These are phyloP conservation scores for Coemansia sp. DNA, from an alignment of 192 early-diverging fungal genomes.

Conservation along the genomic window DNA sequence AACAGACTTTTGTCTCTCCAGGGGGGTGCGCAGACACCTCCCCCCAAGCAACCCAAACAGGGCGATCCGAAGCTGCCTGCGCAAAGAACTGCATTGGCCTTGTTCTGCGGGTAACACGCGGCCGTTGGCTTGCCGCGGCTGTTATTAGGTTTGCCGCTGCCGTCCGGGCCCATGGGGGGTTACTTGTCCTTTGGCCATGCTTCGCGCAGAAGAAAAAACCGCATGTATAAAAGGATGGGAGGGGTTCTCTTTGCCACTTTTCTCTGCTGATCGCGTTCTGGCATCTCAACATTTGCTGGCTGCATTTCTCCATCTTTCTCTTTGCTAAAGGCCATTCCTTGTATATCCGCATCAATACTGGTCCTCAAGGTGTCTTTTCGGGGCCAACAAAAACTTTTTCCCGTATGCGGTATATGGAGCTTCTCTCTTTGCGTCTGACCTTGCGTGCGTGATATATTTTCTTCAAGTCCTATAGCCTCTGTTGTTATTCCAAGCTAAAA, in stretches of 20 bases:
- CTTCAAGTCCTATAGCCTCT: background rate
- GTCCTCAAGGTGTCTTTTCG: background rate
- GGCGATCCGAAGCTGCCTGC: constrained; percentile 20
- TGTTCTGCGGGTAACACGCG: constrained; percentile 17
- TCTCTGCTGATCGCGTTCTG: constrained; percentile 7
- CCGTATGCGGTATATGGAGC: background rate
- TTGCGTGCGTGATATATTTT: background rate
- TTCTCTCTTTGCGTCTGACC: background rate
- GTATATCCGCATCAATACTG: background rate
- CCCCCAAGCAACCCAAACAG: background rate
- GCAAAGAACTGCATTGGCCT: constrained; percentile 2
- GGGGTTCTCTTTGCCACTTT: background rate
- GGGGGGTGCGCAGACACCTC: no score
- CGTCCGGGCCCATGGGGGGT: constrained; percentile 4
- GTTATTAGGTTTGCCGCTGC: constrained; percentile 12
- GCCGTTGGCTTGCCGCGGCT: constrained; percentile 6
- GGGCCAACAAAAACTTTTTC: background rate
- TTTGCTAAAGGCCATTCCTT: background rate
- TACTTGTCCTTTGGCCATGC: constrained; percentile 7
- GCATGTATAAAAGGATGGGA: constrained; percentile 2
- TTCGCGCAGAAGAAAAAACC: background rate
- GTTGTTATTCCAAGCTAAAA: background rate
- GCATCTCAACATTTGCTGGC: constrained; percentile 6
- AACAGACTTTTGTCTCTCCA: no score
- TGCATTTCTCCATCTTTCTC: background rate